phyloP scores from a whole-genome alignment of 495 filamentous ascomycete species.

The Cryomyces minteri region DNA sequence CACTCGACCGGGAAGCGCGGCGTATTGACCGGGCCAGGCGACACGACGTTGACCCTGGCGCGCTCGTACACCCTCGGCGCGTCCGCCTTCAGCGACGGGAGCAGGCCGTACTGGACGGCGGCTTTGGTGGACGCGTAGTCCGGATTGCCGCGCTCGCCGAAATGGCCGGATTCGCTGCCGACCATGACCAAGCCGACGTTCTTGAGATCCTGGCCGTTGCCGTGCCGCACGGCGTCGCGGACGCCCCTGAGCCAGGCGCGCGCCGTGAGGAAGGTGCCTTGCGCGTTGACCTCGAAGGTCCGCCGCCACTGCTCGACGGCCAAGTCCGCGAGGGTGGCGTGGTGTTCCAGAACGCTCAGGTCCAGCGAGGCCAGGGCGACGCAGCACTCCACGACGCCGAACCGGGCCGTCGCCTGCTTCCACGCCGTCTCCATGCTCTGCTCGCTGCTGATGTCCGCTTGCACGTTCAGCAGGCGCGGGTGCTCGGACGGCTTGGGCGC shows the following conservation, averaged over 20 bases:
- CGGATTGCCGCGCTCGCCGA: slow-evolving; percentile 22
- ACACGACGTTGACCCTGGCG: slow-evolving; percentile 21
- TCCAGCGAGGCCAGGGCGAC: slow-evolving; percentile 24
- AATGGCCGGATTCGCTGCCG: slow-evolving; percentile 23
- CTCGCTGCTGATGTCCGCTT: slow-evolving; percentile 19
- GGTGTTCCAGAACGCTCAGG: slow-evolving; percentile 19
- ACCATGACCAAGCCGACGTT: slow-evolving; percentile 25
- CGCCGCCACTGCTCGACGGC: slow-evolving; percentile 16
- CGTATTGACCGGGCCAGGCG: slow-evolving; percentile 25
- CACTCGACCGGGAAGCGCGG: slow-evolving; percentile 20
- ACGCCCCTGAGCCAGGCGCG: slow-evolving; percentile 16
- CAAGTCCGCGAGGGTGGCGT: slow-evolving; percentile 17
- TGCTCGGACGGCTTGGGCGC: neutral
- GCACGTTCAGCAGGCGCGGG: neutral
- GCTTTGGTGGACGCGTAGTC: slow-evolving; percentile 25
- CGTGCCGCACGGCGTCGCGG: neutral
- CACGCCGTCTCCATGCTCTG: slow-evolving; percentile 14
- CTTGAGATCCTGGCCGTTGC: slow-evolving; percentile 2
- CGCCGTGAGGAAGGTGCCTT: slow-evolving; percentile 25
- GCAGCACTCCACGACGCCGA: slow-evolving; percentile 20
- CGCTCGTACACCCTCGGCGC: slow-evolving; percentile 13
- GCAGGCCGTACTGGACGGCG: slow-evolving; percentile 22
- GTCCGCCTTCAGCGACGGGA: slow-evolving; percentile 22
- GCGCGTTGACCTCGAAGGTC: slow-evolving; percentile 23
- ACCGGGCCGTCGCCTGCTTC: slow-evolving; percentile 6